These are phyloP conservation scores for Venturia aucupariae DNA, from an alignment of 2,329 filamentous ascomycete species.

Conservation along the genomic window DNA sequence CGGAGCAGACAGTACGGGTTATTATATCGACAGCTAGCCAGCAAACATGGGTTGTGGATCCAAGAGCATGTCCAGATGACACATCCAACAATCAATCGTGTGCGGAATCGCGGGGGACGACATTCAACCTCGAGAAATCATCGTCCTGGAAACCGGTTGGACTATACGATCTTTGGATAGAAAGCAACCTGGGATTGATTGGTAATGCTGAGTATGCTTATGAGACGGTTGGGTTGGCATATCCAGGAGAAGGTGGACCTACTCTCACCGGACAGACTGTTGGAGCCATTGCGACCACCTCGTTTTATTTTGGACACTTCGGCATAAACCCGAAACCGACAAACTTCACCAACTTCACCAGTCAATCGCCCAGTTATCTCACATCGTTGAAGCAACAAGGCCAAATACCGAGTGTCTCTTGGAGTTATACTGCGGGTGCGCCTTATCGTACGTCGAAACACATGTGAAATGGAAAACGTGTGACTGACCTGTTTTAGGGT, in stretches of 20 bases:
- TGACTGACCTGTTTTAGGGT: slow-evolving; percentile 19
- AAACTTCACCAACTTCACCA: slow-evolving; percentile 44
- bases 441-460: slow-evolving; percentile 48
- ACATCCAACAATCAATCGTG: slow-evolving; percentile 34
- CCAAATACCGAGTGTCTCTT: slow-evolving; percentile 61
- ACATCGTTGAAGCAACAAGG: slow-evolving; percentile 45
- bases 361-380: slow-evolving; percentile 45
- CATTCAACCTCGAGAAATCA: slow-evolving; percentile 48
- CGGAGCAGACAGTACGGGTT: slow-evolving; percentile 45
- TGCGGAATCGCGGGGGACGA: slow-evolving; percentile 46
- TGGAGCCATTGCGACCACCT: slow-evolving; percentile 29
- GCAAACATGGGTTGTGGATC: slow-evolving; percentile 60
- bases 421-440: slow-evolving; percentile 69
- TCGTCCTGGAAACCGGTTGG: slow-evolving; percentile 51
- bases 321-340: slow-evolving; percentile 41
- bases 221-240: slow-evolving; percentile 37
- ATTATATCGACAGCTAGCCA: slow-evolving; percentile 59
- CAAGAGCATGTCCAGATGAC: slow-evolving; percentile 43
- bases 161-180: slow-evolving; percentile 50
- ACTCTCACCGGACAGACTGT: slow-evolving; percentile 35
- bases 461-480: neutral
- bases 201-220: slow-evolving; percentile 58
- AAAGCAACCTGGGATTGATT: slow-evolving; percentile 44
- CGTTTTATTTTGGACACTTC: slow-evolving; percentile 39
- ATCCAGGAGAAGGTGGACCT: slow-evolving; percentile 30